Evolutionary conservation across 129 eudicot genomes (phyloP).

Genomic region (Tagetes erecta): DNA sequence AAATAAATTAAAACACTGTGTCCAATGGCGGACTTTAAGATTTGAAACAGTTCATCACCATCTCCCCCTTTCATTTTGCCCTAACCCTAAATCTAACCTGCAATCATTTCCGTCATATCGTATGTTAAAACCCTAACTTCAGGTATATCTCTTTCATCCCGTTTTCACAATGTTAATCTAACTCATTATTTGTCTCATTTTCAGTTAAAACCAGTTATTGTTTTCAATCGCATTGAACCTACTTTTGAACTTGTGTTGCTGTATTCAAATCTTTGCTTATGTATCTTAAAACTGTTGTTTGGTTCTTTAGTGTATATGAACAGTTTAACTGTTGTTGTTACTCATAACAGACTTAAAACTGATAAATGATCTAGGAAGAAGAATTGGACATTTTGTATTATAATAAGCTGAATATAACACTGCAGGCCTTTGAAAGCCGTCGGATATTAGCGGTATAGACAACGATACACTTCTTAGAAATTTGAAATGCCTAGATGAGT

Average conservation of each 20-base stretch:
- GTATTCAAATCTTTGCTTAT: neutral
- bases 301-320: neutral
- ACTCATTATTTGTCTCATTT: neutral
- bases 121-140: constrained; percentile 9
- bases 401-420: neutral
- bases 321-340: constrained; percentile 6
- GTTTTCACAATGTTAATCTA: neutral
- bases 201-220: neutral
- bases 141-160: constrained; percentile 8
- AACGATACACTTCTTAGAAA: neutral
- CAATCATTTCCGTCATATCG: neutral
- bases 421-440: no score
- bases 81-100: constrained; percentile 7
- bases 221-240: constrained; percentile 11
- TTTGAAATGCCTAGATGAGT: neutral
- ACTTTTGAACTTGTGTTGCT: neutral
- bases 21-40: constrained; percentile 11
- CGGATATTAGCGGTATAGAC: neutral
- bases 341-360: neutral
- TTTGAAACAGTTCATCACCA: constrained; percentile 22
- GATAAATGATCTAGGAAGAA: constrained; percentile 9
- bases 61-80: constrained; percentile 13
- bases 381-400: neutral
- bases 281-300: constrained; percentile 4
- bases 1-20: no score